Evolutionary conservation across 1,284 basidiomycete species (phyloP).

Genomic region (Gymnopus androsaceus): DNA sequence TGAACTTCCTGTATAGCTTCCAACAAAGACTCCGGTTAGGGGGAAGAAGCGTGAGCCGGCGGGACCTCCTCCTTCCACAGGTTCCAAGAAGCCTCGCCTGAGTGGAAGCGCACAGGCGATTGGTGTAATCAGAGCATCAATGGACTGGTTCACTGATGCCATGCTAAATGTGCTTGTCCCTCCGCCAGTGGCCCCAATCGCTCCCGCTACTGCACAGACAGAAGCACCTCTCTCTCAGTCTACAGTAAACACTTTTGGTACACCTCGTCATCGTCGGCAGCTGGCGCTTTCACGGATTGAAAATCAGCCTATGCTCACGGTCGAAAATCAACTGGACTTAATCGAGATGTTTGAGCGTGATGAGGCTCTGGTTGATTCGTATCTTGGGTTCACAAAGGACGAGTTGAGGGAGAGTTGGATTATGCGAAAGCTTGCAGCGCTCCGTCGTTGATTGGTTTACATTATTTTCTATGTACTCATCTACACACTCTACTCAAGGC

Average conservation of each 20-base stretch:
- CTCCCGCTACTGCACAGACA: too few relatives aligned
- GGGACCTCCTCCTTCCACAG: background rate
- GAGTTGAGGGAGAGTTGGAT: background rate
- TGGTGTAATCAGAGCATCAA: background rate
- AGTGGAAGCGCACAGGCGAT: background rate
- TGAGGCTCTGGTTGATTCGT: background rate
- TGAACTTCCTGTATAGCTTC: background rate
- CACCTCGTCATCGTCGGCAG: background rate
- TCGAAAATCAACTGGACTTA: background rate
- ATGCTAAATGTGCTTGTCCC: background rate
- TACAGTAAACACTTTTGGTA: background rate
- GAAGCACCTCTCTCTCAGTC: too few relatives aligned
- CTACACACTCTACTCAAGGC: background rate
- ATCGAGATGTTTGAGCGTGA: background rate
- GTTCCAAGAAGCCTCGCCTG: background rate
- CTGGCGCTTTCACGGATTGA: background rate
- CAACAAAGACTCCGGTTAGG: background rate
- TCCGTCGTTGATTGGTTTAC: background rate
- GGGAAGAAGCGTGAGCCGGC: background rate
- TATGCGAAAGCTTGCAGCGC: background rate
- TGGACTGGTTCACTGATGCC: background rate
- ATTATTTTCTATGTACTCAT: too few relatives aligned
- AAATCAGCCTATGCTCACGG: background rate
- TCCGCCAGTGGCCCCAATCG: too few relatives aligned
- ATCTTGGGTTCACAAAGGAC: background rate